Evolutionary conservation across 2,329 filamentous ascomycete species (phyloP), one percentile per base, ranked within the genome.

Genomic region (Fusarium chlamydosporum): DNA sequence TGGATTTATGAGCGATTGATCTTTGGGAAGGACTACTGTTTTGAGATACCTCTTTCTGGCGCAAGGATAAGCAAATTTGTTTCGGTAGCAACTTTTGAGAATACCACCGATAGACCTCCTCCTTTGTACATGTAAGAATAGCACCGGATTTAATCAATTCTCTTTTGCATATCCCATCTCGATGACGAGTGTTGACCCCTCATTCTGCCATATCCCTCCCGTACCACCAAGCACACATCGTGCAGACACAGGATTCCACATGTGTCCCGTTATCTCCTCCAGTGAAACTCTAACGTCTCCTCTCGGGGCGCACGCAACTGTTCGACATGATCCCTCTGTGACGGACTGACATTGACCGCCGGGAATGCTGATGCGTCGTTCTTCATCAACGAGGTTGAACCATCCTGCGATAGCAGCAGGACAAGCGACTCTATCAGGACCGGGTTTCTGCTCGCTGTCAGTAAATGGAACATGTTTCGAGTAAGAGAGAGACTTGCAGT

Each of bases 171-270:
- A 48, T 8, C 59, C 65, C 6, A 74, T 60, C 33, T 70, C 68
- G 42, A 74, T 61, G 3, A 74, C 59, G 12, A 74, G 13, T 3
- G 35, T 37, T 1, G 68, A 72, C 4, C 55, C 58, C 6, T 50
- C 31, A 13, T 62, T 67, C 43, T 71, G 68, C 52, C 68, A 74
- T 29, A 74, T 67, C 3, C 70, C 72, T 4, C 72, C 71, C 1
- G 31, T 56, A 0, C 72, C 72, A 29, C 67, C 64, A 40, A 73
- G 48, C 3, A 74, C 71, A 29, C 72, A 74, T n/a, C 45, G 61
- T 7, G 52, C 54, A 6, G 69, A 64, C 2, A 74, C 18, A 2
- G 72, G 72, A 33, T 74, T 72, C 72, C 72, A 74, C 64, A 74
- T 68, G 2, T 56, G 56, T 27, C 72, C 72, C 5, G 43, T 61